These are phyloP conservation scores for Tuctoria greenei DNA, from an alignment of 176 grass and related monocot genomes.

Conservation along the genomic window DNA sequence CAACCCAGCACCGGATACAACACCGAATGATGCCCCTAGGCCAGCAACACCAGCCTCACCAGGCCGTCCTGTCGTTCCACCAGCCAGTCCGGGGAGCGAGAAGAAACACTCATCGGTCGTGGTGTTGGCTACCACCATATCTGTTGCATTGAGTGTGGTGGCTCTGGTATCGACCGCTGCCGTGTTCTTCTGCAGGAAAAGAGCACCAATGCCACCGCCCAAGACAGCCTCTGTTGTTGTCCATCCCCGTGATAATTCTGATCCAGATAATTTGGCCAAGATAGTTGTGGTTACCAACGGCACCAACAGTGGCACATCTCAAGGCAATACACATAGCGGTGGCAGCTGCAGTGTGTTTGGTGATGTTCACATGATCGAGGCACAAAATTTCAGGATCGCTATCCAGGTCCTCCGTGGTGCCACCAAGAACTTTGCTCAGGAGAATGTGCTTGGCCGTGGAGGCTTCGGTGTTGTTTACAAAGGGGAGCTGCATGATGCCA, in stretches of 20 bases:
- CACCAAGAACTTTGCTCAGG: slow-evolving; percentile 69
- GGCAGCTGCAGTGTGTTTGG: slow-evolving; percentile 35
- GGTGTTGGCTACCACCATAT: slow-evolving; percentile 44
- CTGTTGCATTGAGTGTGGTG: slow-evolving; percentile 38
- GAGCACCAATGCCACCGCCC: slow-evolving; percentile 20
- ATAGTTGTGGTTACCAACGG: slow-evolving; percentile 47
- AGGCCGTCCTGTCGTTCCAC: neutral
- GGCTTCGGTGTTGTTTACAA: slow-evolving; percentile 91
- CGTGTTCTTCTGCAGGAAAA: slow-evolving; percentile 37
- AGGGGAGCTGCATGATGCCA: slow-evolving; percentile 82
- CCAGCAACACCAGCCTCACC: neutral
- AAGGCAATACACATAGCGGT: slow-evolving; percentile 33
- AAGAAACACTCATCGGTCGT: slow-evolving; percentile 13
- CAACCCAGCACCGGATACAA: neutral
- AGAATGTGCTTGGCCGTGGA: slow-evolving; percentile 81
- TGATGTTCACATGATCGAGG: slow-evolving; percentile 52
- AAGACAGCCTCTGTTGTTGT: slow-evolving; percentile 46
- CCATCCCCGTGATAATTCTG: slow-evolving; percentile 55
- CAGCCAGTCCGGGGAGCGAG: neutral
- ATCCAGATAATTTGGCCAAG: slow-evolving; percentile 65
- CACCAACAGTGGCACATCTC: slow-evolving; percentile 27
- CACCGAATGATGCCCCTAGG: neutral
- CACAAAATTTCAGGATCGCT: slow-evolving; percentile 63
- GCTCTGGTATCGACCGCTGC: slow-evolving; percentile 3
- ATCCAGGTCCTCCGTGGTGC: slow-evolving; percentile 70